Percentiles rank a stretch among this genome's conserved stretches.
Evolutionary conservation across 73 alveolate species (phyloP).

Genomic region (Paramecium primaurelia): DNA sequence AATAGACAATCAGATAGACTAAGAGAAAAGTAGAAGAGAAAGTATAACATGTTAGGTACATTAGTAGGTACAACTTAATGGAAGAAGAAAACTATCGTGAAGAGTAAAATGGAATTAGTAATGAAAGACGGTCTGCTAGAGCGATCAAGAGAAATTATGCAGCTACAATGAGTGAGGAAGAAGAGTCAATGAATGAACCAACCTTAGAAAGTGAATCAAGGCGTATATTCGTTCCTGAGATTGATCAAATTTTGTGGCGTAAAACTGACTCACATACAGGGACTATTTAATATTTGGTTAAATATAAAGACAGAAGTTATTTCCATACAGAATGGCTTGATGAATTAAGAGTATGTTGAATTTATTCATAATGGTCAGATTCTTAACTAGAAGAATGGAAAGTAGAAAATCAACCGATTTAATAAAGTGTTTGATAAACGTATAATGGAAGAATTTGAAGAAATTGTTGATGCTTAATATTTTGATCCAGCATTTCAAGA

Average conservation of each 20-base stretch:
- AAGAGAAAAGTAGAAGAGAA: constrained; percentile 18
- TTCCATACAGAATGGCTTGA: constrained; percentile 56
- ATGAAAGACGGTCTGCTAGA: constrained; percentile 42
- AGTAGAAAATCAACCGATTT: constrained; percentile 57
- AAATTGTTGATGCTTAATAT: constrained; percentile 8
- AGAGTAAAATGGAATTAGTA: neutral
- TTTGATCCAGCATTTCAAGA: constrained; percentile 60
- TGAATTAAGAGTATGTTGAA: constrained; percentile 36
- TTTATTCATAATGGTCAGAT: constrained; percentile 33
- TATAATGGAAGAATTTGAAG: constrained; percentile 47
- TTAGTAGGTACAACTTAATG: constrained; percentile 23
- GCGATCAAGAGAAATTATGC: constrained; percentile 37
- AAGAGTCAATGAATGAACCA: constrained; percentile 33
- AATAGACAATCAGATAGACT: neutral
- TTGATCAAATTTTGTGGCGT: constrained; percentile 55
- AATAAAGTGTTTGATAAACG: constrained; percentile 58
- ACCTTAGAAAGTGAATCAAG: constrained; percentile 38
- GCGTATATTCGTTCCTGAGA: constrained; percentile 55
- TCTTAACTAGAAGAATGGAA: constrained; percentile 50
- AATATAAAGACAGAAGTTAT: constrained; percentile 52
- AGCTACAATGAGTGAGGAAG: constrained; percentile 4
- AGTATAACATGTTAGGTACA: neutral
- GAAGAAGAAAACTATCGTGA: neutral
- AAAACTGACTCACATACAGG: neutral
- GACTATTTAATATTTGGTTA: neutral